Base-by-base conservation (phyloP, 805 yeast species). In the Spencermartinsiella europaea region DNA sequence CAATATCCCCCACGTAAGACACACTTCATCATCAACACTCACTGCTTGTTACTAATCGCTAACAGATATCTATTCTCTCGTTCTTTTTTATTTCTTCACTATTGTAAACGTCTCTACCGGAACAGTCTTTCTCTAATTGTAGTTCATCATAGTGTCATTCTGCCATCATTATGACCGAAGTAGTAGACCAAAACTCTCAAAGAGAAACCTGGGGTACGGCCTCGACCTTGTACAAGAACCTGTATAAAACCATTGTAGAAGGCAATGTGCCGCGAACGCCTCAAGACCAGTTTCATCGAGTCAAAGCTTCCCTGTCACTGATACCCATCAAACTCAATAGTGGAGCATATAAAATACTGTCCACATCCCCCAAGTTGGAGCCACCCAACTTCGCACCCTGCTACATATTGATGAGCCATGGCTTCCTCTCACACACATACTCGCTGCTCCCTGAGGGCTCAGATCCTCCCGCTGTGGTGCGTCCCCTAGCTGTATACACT, bases 401-500 rank as follows among this genome's bases (percentile, higher is more conserved):
- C 10, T 61, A 53, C 40, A 49, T 57, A 8, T 41, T 62, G 1
- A 34, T 61, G 1, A 46, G 49, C 15, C 61, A 60, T 25, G 65
- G 64, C 2, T 14, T 39, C 15, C 27, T 53, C 22, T 38, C 56
- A 15, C 61, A 56, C 45, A 31, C 54, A 3, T 61, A 61, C 51
- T 61, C 65, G 3, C 47, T 61, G 15, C 16, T 61, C 38, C 50
- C 48, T 1, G 49, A 56, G 15, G 15, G 28, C 17, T 17, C 41
- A 4, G 45, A 47, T 7, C 22, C 28, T 14, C 39, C 38, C 14
- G 22, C 49, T 5, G 20, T 44, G 5, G 39, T 55, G 3, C 50
- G 61, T 2, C 65, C 66, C 2, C 5, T 60, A 2, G 62, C 57
- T 0, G 40, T 45, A 0, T 49, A 57, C 20, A 47, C 50, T 12